Conservation (phyloP, 169 alveolate species). For the Perkinsus marinus region DNA sequence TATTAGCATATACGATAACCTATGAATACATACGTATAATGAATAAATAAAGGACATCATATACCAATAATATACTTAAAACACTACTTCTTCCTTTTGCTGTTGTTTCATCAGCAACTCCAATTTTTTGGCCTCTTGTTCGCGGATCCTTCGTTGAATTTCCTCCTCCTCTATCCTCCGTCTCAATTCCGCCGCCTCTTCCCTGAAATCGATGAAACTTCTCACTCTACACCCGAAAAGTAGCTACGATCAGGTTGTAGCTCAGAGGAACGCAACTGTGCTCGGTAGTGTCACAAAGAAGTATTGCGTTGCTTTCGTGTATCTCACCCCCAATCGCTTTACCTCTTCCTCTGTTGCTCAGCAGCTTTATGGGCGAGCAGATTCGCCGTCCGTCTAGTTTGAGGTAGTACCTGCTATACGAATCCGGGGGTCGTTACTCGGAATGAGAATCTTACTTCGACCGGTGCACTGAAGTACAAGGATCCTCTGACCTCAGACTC, state of each 20-base stretch:
- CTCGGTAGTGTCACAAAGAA: too few relatives aligned
- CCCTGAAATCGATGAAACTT: neutral
- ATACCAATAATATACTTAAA: neutral
- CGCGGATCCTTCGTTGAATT: neutral
- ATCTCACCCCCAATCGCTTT: neutral
- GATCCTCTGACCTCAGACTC: neutral
- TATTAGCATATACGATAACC: neutral
- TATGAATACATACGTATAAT: neutral
- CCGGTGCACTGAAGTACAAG: neutral
- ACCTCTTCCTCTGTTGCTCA: neutral
- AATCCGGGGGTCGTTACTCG: neutral
- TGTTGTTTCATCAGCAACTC: neutral
- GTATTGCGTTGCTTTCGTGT: neutral
- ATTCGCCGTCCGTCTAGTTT: neutral
- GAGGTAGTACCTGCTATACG: neutral
- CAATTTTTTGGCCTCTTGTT: neutral
- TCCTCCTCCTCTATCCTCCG: neutral
- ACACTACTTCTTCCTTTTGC: neutral
- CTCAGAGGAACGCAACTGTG: too few relatives aligned
- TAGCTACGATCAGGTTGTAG: too few relatives aligned
- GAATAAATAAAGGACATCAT: neutral
- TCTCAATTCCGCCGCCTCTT: neutral
- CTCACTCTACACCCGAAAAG: too few relatives aligned
- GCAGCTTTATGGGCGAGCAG: neutral
- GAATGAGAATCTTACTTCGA: neutral